Percentiles rank a stretch among this genome's conserved stretches.
Evolutionary conservation across 2,329 filamentous ascomycete species (phyloP).

Genomic region (Aspergillus glaucus): DNA sequence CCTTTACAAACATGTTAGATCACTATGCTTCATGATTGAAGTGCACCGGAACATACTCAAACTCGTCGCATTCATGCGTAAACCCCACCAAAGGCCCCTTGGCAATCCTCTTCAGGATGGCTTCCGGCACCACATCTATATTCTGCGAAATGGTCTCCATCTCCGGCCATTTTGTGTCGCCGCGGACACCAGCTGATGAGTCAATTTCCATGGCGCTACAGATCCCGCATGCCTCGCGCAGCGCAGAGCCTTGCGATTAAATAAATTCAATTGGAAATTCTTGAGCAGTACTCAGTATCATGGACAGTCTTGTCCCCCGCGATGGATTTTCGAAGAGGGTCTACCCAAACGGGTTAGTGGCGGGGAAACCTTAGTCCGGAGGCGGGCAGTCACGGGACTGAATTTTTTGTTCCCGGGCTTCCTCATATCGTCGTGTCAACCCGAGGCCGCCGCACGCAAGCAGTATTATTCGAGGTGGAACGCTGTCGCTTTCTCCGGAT

Average conservation of each 20-base stretch:
- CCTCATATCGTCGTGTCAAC: not conserved
- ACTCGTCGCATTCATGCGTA: conserved; percentile 22
- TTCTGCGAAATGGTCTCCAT: conserved; percentile 29
- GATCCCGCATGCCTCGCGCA: conserved; percentile 11
- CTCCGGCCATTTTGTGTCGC: conserved; percentile 9
- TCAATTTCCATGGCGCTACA: conserved; percentile 17
- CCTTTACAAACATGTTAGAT: conserved; percentile 15
- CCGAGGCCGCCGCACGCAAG: not conserved
- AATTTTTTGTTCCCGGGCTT: conserved; percentile 32
- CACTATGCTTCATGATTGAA: not conserved
- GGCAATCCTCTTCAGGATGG: conserved; percentile 26
- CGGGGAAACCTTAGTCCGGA: conserved; percentile 20
- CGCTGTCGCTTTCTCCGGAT: not conserved
- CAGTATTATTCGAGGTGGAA: not conserved
- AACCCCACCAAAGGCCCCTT: conserved; percentile 33
- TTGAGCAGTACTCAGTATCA: conserved; percentile 20
- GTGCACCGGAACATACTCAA: conserved; percentile 21
- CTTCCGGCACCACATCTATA: conserved; percentile 30
- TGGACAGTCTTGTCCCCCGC: conserved; percentile 12
- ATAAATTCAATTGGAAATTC: not conserved
- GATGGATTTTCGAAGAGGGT: conserved; percentile 22
- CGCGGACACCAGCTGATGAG: conserved; percentile 7
- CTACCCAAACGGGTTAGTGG: conserved; percentile 18
- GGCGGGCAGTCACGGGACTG: conserved; percentile 28
- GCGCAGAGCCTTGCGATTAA: not conserved